Percentiles rank a stretch among this genome's conserved stretches.
Conservation (phyloP, 2,329 filamentous ascomycete genomes). For the Fusarium sp. region DNA sequence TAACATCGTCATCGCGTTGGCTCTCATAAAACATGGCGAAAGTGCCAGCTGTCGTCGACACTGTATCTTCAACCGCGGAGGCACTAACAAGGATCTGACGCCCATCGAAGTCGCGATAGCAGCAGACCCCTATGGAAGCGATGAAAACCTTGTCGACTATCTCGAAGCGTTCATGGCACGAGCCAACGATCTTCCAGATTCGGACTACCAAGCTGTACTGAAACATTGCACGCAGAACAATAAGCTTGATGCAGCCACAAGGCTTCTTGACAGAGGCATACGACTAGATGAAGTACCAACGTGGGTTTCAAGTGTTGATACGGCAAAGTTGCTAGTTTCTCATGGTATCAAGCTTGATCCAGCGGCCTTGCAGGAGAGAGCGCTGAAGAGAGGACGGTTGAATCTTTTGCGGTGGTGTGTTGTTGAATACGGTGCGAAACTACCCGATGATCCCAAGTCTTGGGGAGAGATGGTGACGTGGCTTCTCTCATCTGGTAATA, state of each 20-base stretch:
- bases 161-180: background rate
- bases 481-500: background rate
- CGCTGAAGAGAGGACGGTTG: background rate
- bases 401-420: conserved; percentile 10
- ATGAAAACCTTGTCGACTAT: background rate
- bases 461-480: background rate
- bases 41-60: background rate
- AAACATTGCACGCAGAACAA: background rate
- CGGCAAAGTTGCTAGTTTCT: background rate
- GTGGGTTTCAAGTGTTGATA: background rate
- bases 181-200: background rate
- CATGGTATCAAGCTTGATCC: background rate
- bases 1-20: fast-evolving
- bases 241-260: background rate
- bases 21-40: background rate
- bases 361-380: background rate
- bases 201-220: background rate
- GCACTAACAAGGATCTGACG: background rate
- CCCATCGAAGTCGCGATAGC: conserved; percentile 1
- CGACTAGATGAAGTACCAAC: background rate
- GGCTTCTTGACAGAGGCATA: background rate
- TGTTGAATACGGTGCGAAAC: background rate
- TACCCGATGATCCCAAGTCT: background rate
- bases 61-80: background rate
- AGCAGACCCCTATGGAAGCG: too few relatives aligned